A percentile compares a stretch with the other conserved stretches of the same genome.
These are phyloP conservation scores for Rutstroemia sp. DNA, from an alignment of 2,329 filamentous ascomycete genomes.

Conservation along the genomic window DNA sequence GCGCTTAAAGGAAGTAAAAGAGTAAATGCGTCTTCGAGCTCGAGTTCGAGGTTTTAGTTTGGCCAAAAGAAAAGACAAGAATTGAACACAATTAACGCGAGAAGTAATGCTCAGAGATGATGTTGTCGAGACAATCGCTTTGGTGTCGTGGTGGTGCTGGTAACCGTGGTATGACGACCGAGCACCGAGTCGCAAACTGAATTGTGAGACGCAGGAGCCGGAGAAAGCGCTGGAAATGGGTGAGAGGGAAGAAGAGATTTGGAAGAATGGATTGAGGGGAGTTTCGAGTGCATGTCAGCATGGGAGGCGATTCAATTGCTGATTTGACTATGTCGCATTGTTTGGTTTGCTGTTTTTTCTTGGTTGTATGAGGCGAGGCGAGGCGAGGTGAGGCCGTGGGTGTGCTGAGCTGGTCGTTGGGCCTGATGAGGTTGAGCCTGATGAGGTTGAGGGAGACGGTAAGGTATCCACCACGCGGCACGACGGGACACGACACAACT, in stretches of 20 bases:
- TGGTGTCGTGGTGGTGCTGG: not conserved
- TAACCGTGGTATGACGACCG: not conserved
- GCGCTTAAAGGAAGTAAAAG: too few relatives aligned
- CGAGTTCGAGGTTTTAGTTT: too few relatives aligned
- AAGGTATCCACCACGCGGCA: too few relatives aligned
- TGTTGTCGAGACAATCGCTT: not conserved
- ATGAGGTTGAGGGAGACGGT: too few relatives aligned
- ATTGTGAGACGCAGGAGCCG: not conserved
- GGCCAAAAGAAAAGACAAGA: too few relatives aligned
- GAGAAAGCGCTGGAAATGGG: not conserved
- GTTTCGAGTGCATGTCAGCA: not conserved
- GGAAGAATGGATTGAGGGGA: not conserved
- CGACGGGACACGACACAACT: too few relatives aligned
- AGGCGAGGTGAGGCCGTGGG: too few relatives aligned
- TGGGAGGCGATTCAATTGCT: not conserved
- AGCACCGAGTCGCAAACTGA: not conserved
- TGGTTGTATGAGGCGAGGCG: too few relatives aligned
- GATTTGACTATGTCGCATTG: not conserved
- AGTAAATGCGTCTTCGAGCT: too few relatives aligned
- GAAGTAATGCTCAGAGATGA: not conserved
- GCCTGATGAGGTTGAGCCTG: too few relatives aligned
- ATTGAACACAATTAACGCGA: too few relatives aligned
- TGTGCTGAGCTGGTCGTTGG: too few relatives aligned
- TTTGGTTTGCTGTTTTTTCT: not conserved
- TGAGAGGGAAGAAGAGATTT: not conserved